phyloP scores from a whole-genome alignment of 1,284 basidiomycete genomes.

The Puccinia polysora region DNA sequence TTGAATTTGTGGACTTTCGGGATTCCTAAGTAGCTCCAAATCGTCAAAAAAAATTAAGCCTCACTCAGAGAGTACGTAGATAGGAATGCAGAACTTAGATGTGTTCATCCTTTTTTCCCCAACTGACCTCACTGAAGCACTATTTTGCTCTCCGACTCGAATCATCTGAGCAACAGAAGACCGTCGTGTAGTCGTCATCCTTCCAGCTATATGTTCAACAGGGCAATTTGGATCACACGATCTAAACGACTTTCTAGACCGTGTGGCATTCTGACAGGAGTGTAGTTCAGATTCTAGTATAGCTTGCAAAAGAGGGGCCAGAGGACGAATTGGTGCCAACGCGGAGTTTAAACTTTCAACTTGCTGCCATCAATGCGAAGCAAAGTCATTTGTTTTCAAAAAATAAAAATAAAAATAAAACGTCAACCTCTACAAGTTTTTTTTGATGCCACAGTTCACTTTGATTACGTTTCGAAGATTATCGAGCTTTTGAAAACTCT shows the following conservation, averaged over 20 bases:
- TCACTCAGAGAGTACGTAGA: too few relatives aligned
- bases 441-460: too few relatives aligned
- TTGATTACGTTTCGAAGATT: conserved; percentile 2
- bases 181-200: not conserved
- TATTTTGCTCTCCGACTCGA: too few relatives aligned
- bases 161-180: too few relatives aligned
- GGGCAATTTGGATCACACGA: not conserved
- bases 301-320: conserved; percentile 16
- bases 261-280: not conserved
- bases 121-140: too few relatives aligned
- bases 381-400: not conserved
- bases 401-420: too few relatives aligned
- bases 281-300: conserved; percentile 16
- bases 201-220: not conserved
- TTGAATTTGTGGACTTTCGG: too few relatives aligned
- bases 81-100: too few relatives aligned
- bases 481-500: not conserved
- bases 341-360: conserved; percentile 7
- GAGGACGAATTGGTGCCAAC: not conserved
- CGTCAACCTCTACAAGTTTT: too few relatives aligned
- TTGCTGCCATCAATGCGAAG: not conserved
- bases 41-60: too few relatives aligned
- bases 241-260: not conserved
- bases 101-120: too few relatives aligned
- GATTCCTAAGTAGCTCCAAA: too few relatives aligned